phyloP scores from a whole-genome alignment of 768 basidiomycete genomes.

The Suillus variegatus region DNA sequence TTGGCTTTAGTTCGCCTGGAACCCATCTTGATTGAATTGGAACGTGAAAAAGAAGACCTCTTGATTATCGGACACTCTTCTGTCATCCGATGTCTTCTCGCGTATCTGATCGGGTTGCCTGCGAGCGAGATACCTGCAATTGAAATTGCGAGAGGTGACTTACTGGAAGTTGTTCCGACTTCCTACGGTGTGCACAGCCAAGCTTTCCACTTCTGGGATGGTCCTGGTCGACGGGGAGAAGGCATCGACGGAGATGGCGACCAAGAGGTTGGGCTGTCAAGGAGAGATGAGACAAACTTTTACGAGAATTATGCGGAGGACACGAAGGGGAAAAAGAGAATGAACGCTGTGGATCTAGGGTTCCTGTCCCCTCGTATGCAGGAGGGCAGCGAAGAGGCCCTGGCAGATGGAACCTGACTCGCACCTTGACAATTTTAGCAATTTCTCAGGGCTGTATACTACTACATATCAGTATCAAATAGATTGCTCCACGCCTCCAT shows the following conservation, averaged over 20 bases:
- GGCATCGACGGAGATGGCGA: constrained; percentile 34
- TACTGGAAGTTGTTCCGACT: constrained; percentile 90
- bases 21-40: constrained; percentile 89
- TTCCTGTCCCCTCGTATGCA: constrained; percentile 9
- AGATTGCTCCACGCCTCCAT: neutral
- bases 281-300: constrained; percentile 73
- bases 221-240: constrained; percentile 63
- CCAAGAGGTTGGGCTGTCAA: constrained; percentile 18
- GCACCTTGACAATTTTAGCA: neutral
- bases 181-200: constrained; percentile 90
- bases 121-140: constrained; percentile 97
- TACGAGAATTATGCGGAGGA: constrained; percentile 89
- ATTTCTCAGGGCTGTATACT: neutral
- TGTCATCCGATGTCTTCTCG: constrained; percentile 93
- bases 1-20: constrained; percentile 81
- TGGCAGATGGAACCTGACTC: neutral
- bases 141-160: constrained; percentile 93
- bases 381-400: no score
- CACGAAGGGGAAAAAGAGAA: constrained; percentile 58
- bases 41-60: constrained; percentile 91
- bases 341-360: constrained; percentile 34
- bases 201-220: constrained; percentile 92
- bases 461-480: neutral
- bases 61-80: constrained; percentile 97
- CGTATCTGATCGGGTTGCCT: constrained; percentile 91